These are phyloP conservation scores for Pyracantha coccinea DNA, from an alignment of 331 rosid genomes.

Conservation along the genomic window DNA sequence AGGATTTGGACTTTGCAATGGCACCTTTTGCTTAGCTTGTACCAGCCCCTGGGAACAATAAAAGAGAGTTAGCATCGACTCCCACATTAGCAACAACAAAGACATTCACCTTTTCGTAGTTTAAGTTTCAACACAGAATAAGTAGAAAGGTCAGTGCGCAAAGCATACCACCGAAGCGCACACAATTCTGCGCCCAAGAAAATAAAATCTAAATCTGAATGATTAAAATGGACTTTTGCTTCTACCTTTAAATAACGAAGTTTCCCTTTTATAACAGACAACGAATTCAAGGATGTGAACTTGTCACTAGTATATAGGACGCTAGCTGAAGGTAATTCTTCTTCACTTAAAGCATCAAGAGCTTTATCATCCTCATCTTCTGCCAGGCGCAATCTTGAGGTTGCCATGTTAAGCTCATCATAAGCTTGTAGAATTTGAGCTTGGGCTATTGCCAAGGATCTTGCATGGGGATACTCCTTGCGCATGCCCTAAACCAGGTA, in stretches of 20 bases:
- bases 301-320: slow-evolving; percentile 65
- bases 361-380: slow-evolving; percentile 64
- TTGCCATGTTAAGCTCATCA: slow-evolving; percentile 91
- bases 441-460: slow-evolving; percentile 88
- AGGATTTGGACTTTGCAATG: slow-evolving; percentile 29
- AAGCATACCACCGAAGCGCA: neutral
- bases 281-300: slow-evolving; percentile 56
- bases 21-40: slow-evolving; percentile 55
- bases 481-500: slow-evolving; percentile 65
- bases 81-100: slow-evolving; percentile 6
- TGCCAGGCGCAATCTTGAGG: slow-evolving; percentile 55
- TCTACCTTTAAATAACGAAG: slow-evolving; percentile 90
- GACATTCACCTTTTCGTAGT: neutral
- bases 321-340: slow-evolving; percentile 64
- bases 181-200: slow-evolving; percentile 1
- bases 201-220: neutral
- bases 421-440: slow-evolving; percentile 84
- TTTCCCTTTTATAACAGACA: slow-evolving; percentile 73
- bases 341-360: slow-evolving; percentile 56
- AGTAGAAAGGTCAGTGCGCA: neutral
- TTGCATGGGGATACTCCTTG: slow-evolving; percentile 85
- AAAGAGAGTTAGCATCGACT: slow-evolving; percentile 5
- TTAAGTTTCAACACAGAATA: neutral
- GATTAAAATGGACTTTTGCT: neutral
- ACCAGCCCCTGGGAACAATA: slow-evolving; percentile 64